Evolutionary conservation across 352 stramenopile species (phyloP).

Genomic region (Globisporangium canariense): DNA sequence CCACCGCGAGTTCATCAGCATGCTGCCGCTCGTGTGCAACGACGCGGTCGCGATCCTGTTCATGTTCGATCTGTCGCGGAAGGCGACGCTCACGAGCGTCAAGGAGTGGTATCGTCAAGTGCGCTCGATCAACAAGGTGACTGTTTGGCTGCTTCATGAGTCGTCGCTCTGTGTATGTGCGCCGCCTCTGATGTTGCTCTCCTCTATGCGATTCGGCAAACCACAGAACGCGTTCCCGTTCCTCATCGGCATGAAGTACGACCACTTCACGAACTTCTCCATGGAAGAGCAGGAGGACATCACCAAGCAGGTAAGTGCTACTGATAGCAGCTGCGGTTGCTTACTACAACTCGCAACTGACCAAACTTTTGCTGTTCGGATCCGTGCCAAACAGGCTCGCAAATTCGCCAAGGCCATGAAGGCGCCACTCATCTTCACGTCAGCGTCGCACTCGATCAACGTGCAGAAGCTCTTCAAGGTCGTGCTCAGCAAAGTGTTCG

Average conservation of each 20-base stretch:
- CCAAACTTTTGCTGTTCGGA: neutral
- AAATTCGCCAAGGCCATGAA: slow-evolving; percentile 96
- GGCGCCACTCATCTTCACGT: slow-evolving; percentile 93
- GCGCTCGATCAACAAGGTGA: slow-evolving; percentile 87
- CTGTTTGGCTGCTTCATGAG: neutral
- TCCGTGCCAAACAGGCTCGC: slow-evolving; percentile 50
- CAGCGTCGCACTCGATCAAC: slow-evolving; percentile 93
- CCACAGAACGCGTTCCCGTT: slow-evolving; percentile 89
- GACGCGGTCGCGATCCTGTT: slow-evolving; percentile 94
- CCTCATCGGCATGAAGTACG: slow-evolving; percentile 94
- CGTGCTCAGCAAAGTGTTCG: slow-evolving; percentile 92
- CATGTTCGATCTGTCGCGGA: slow-evolving; percentile 94
- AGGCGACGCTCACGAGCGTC: slow-evolving; percentile 88
- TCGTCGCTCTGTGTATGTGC: neutral
- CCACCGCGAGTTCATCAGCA: slow-evolving; percentile 92
- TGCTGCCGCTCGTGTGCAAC: slow-evolving; percentile 94
- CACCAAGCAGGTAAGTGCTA: slow-evolving; percentile 80
- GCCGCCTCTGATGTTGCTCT: neutral
- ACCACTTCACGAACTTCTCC: slow-evolving; percentile 90
- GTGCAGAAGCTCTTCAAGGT: slow-evolving; percentile 96
- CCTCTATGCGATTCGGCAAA: neutral
- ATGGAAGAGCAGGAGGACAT: slow-evolving; percentile 92
- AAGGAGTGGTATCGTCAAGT: slow-evolving; percentile 94
- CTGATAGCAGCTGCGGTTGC: neutral
- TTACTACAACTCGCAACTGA: neutral